phyloP scores from a whole-genome alignment of 2,329 filamentous ascomycete species.

The Onygenales sp. region DNA sequence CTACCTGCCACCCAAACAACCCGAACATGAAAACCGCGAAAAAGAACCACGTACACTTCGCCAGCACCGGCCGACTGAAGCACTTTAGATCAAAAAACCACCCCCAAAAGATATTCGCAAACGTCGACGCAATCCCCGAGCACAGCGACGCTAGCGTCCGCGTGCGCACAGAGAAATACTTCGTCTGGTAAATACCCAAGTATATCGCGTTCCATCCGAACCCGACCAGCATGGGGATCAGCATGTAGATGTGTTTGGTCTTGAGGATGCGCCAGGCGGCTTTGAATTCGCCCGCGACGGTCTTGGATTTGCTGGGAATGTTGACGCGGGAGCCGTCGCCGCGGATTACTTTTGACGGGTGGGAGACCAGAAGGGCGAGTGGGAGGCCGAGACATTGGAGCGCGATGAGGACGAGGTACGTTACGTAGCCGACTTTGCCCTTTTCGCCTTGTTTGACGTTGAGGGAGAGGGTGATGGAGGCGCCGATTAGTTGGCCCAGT shows the following conservation, averaged over 20 bases:
- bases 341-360: slow-evolving; percentile 36
- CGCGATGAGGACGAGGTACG: slow-evolving; percentile 30
- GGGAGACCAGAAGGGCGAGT: slow-evolving; percentile 33
- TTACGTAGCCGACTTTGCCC: slow-evolving; percentile 37
- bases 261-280: slow-evolving; percentile 29
- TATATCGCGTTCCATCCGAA: slow-evolving; percentile 44
- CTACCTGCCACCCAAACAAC: slow-evolving; percentile 39
- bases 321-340: slow-evolving; percentile 22
- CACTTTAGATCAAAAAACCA: slow-evolving; percentile 39
- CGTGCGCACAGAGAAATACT: slow-evolving; percentile 41
- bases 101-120: slow-evolving; percentile 41
- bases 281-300: slow-evolving; percentile 24
- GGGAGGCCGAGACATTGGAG: slow-evolving; percentile 38
- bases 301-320: slow-evolving; percentile 21
- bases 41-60: slow-evolving; percentile 33
- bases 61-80: slow-evolving; percentile 34
- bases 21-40: slow-evolving; percentile 34
- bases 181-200: slow-evolving; percentile 42
- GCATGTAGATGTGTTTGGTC: slow-evolving; percentile 35
- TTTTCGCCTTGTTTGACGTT: slow-evolving; percentile 33
- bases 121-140: slow-evolving; percentile 35
- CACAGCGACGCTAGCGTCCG: slow-evolving; percentile 34
- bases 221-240: slow-evolving; percentile 38
- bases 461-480: slow-evolving; percentile 40
- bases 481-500: slow-evolving; percentile 42